Conservation (phyloP, 495 filamentous ascomycete genomes). For the Tuber microsphaerosporum region DNA sequence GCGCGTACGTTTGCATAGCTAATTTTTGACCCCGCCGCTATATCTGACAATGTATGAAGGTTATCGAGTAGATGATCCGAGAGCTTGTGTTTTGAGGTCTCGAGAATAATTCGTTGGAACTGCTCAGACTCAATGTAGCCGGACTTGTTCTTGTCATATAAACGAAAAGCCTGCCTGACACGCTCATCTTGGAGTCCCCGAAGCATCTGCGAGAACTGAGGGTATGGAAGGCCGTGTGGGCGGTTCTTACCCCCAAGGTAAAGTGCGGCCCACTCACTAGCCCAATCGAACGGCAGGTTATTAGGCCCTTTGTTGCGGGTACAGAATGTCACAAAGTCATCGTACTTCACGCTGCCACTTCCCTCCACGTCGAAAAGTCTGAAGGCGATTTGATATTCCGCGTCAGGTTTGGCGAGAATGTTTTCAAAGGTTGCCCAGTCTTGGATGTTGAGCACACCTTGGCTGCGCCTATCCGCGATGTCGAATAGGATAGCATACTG, state of each 20-base stretch:
- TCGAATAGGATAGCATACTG: constrained; percentile 89
- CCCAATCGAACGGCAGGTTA: constrained; percentile 91
- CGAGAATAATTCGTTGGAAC: constrained; percentile 89
- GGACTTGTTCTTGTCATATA: constrained; percentile 85
- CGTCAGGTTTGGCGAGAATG: constrained; percentile 85
- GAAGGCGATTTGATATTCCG: constrained; percentile 98
- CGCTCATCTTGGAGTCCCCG: constrained; percentile 91
- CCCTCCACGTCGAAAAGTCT: constrained; percentile 84
- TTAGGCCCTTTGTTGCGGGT: constrained; percentile 71
- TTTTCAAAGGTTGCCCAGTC: constrained; percentile 94
- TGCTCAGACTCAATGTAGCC: constrained; percentile 96
- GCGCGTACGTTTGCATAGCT: constrained; percentile 95
- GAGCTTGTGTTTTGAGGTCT: constrained; percentile 92
- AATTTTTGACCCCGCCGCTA: constrained; percentile 83
- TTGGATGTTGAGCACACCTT: constrained; percentile 63
- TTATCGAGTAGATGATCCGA: constrained; percentile 95
- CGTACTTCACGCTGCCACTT: constrained; percentile 75
- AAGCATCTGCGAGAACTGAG: constrained; percentile 97
- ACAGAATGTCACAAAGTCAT: constrained; percentile 73
- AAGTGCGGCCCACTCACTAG: constrained; percentile 90
- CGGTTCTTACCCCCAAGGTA: constrained; percentile 80
- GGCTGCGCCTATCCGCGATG: constrained; percentile 70
- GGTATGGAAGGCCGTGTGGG: constrained; percentile 85
- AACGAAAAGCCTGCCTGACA: constrained; percentile 87
- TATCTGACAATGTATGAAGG: constrained; percentile 89